Evolutionary conservation across 495 filamentous ascomycete genomes (phyloP), one percentile per base, ranked within the genome.

Genomic region (Echria macrotheca): DNA sequence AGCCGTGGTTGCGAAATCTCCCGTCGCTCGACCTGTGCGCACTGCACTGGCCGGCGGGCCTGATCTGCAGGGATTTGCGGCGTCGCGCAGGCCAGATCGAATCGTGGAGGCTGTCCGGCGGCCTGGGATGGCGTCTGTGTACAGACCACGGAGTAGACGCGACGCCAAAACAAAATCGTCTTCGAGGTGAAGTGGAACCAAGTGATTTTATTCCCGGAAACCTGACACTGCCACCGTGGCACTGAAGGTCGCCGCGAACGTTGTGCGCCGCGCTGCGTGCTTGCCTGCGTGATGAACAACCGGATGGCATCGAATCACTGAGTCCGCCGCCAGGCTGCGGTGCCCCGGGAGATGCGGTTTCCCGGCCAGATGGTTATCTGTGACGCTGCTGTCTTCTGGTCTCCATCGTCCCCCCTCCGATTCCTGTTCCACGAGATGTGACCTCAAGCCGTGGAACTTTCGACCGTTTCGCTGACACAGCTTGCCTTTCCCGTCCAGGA

Each of bases 31-130:
- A n/a, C n/a, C n/a, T n/a, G n/a, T n/a, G 38, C 38, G 10, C 38
- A 24, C 38, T 31, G 17, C 36, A 15, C 38, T 41, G 18, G 22
- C 38, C n/a, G 38, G 15, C 14, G 44, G 44, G 4, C 44, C 29
- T 46, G 44, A 36, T 46, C 52, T 33, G 48, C 47, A 51, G 39
- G 50, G 47, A 51, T 55, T 51, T 44, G 41, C 40, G 47, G 49
- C 52, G 50, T 33, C 26, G 42, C 52, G 55, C 51, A 57, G 49
- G 17, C 25, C 15, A 44, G 51, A 57, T 57, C 55, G 47, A 54
- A 54, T 57, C 54, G 54, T 26, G 17, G 26, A 24, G 38, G 17
- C 24, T 12, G 17, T 41, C 2, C 17, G 8, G 12, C 17, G 31
- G 31, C 31, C 12, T 35, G 12, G 12, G 9, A 11, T 35, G 31